Evolutionary conservation across 768 basidiomycete genomes (phyloP), one percentile per base, ranked within the genome.

Genomic region (Tulasnella sp.): DNA sequence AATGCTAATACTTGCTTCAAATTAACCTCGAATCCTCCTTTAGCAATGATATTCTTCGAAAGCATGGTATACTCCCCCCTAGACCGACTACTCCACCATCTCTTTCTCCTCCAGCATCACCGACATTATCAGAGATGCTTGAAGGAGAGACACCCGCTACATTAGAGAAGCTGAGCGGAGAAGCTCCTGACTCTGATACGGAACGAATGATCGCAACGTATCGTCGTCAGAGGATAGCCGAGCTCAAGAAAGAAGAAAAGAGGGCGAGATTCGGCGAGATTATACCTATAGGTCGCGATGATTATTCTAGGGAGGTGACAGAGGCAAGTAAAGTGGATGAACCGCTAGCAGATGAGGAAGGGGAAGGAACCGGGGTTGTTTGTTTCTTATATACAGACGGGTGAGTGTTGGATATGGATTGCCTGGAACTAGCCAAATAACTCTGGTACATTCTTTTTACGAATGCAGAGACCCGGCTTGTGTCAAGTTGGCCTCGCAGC

Each of bases 311-410:
- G 40, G 91, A 98, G 62, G 86, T 99, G 9, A 98, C 91, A 0
- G 92, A 98, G 55, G 87, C 88, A 3, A 96, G 91, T 65, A 74
- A 74, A 53, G 63, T 76, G 8, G 70, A 77, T 56, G 77, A 83
- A 47, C 58, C 58, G 29, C 73, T 74, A 5, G 82, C 73, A 24
- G 63, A 62, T 7, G 81, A 83, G 44, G 72, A 67, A 10, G 60
- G 47, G 25, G 61, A 56, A 56, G 93, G 92, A 0, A 98, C 90
- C 0, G 91, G 89, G 0, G 91, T 98, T 1, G 77, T 98, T 5
- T 93, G 91, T 49, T 86, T 92, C 62, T 66, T 99, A 31, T 98
- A 91, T 69, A 96, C 95, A 65, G 91, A 95, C 59, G 82, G 83
- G 93, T 92, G 63, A 59, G 87, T 67, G 25, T 42, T 28, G 9